Conservation (phyloP, 768 basidiomycete species). For the Tulasnella sp. region DNA sequence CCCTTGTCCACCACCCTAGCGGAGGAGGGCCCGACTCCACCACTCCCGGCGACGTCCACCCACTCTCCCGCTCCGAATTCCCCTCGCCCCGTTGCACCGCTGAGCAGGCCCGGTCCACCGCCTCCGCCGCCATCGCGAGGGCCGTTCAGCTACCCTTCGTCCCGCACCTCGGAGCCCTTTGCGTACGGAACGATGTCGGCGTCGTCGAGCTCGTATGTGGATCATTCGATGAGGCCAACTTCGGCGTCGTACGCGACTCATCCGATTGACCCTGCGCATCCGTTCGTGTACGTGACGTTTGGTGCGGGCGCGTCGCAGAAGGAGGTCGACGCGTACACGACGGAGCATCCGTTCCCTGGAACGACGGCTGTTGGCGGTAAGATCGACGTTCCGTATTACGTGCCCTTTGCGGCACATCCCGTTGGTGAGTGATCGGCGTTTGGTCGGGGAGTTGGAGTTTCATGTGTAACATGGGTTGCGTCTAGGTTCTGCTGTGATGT, state of each 20-base stretch:
- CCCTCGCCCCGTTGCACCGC: background rate
- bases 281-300: conserved; percentile 73
- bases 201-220: conserved; percentile 34
- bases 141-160: conserved; percentile 6
- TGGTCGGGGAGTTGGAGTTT: no score
- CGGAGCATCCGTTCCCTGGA: conserved; percentile 52
- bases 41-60: background rate
- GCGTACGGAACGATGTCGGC: background rate
- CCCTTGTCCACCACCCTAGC: background rate
- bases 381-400: conserved; percentile 61
- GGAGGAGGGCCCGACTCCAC: background rate
- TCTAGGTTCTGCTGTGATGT: conserved; percentile 24
- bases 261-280: conserved; percentile 45
- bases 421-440: conserved; percentile 38
- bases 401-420: conserved; percentile 71
- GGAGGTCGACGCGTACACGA: conserved; percentile 67
- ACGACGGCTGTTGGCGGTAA: conserved; percentile 38
- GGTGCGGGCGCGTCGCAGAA: conserved; percentile 80
- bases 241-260: background rate
- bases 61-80: background rate
- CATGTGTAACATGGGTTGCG: no score
- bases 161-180: background rate
- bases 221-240: background rate
- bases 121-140: background rate
- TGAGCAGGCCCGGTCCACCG: background rate